phyloP scores from a whole-genome alignment of 768 basidiomycete genomes.

The Sporobolomyces pararoseus region DNA sequence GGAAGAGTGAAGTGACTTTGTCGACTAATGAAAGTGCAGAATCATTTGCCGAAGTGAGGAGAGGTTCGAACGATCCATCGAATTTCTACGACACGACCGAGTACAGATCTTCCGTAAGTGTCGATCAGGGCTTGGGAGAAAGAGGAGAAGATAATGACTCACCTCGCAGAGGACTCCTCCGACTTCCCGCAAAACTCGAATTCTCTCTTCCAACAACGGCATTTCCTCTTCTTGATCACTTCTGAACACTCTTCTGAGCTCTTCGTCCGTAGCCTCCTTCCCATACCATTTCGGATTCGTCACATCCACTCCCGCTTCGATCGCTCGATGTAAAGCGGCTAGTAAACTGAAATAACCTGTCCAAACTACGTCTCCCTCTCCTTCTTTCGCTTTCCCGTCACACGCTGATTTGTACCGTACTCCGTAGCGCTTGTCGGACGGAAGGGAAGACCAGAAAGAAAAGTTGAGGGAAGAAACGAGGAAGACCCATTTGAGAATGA shows the following conservation, averaged over 20 bases:
- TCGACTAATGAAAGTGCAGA: slow-evolving; percentile 70
- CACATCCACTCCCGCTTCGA: slow-evolving; percentile 72
- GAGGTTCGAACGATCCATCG: slow-evolving; percentile 66
- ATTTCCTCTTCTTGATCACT: slow-evolving; percentile 58
- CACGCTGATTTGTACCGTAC: slow-evolving; percentile 49
- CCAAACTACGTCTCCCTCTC: slow-evolving; percentile 54
- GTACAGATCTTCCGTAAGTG: background rate
- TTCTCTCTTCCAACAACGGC: slow-evolving; percentile 67
- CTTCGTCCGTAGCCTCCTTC: slow-evolving; percentile 52
- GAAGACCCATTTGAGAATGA: slow-evolving; percentile 73
- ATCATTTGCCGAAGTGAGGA: slow-evolving; percentile 61
- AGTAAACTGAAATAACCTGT: slow-evolving; percentile 87
- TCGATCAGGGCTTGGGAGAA: background rate
- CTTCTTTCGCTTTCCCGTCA: slow-evolving; percentile 59
- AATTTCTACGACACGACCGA: no score
- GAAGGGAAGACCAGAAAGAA: slow-evolving; percentile 79
- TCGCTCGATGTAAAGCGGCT: slow-evolving; percentile 77
- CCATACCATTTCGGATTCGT: slow-evolving; percentile 71
- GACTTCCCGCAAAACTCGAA: slow-evolving; percentile 71
- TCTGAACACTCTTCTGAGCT: slow-evolving; percentile 50
- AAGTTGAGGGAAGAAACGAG: slow-evolving; percentile 83
- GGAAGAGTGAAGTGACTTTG: slow-evolving; percentile 66
- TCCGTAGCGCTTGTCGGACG: slow-evolving; percentile 59
- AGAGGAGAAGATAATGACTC: slow-evolving; percentile 43
- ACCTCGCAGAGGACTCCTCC: slow-evolving; percentile 69